Base-by-base conservation (phyloP, 176 grass and related monocot genomes). In the Carex pumila region DNA sequence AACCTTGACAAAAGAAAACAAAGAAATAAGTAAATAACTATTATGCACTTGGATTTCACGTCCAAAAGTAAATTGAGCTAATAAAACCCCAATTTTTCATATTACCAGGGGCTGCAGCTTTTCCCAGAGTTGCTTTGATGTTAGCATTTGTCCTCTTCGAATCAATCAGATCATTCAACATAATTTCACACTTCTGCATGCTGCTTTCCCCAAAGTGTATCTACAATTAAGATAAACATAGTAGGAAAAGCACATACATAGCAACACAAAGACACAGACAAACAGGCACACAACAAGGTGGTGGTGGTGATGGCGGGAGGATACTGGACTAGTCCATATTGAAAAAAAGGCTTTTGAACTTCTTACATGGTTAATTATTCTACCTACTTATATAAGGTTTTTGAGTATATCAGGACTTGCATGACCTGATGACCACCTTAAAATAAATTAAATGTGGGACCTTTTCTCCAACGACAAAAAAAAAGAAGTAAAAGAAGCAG, bases 151-250 rank as follows among this genome's bases (percentile, higher is more conserved):
- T 98, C 85, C 95, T 93, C 88, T 98, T 98, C 30, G 92, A 98
- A 86, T 91, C 95, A 83, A 98, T 98, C 89, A 98, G 80, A 64
- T 98, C 95, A 90, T 94, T 98, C 57, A 98, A 89, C 95, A 98
- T 98, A 89, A 98, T 98, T 89, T 98, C 95, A 89, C 95, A 98
- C 79, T 98, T 98, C 87, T 94, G 95, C 92, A 98, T 98, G 79
- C 92, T 98, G 77, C 86, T 92, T 88, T 98, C 95, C 71, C 95
- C 95, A 83, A 98, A 98, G 84, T 98, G 95, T 87, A 98, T 94
- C 95, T 98, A 65, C 73, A 84, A 86, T 41, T 84, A 7, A 83
- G 36, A 57, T 73, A 15, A 81, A 52, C 43, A 74, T 25, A 81
- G 37, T 68, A 68, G 12, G 19, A 43, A 84, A 72, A 84, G 12